phyloP scores from a whole-genome alignment of 2,329 filamentous ascomycete species.

The Stachybotrys chartarum region DNA sequence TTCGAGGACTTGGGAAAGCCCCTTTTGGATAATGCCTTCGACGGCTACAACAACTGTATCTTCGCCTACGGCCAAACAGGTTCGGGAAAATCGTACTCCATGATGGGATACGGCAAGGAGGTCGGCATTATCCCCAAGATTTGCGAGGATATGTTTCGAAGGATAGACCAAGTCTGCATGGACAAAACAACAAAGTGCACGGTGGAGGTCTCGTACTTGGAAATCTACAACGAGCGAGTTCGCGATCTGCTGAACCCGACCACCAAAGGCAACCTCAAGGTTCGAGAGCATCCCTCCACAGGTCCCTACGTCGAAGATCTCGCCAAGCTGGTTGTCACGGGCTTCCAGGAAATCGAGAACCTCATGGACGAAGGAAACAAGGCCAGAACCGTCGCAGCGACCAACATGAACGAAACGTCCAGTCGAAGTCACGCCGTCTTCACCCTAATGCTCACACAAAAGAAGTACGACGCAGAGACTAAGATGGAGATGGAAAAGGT shows the following conservation, averaged over 20 bases:
- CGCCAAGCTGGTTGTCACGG: conserved; percentile 87
- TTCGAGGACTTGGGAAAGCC: conserved; percentile 85
- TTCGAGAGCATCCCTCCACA: conserved; percentile 94
- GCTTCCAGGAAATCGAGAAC: conserved; percentile 92
- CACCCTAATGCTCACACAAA: conserved; percentile 91
- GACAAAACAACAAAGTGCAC: conserved; percentile 80
- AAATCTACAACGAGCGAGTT: conserved; percentile 98
- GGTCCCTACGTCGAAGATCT: conserved; percentile 98
- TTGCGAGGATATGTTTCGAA: conserved; percentile 94
- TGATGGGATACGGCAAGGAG: conserved; percentile 99
- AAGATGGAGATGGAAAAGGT: conserved; percentile 98
- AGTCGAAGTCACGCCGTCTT: conserved; percentile 98
- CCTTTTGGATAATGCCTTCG: conserved; percentile 93
- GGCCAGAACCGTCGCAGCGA: conserved; percentile 92
- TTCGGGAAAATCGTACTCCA: conserved; percentile 97
- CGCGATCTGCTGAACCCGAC: conserved; percentile 91
- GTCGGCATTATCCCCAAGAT: conserved; percentile 94
- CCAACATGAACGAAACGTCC: conserved; percentile 99
- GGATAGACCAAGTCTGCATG: conserved; percentile 63
- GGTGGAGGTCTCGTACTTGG: conserved; percentile 95
- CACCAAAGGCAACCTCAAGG: conserved; percentile 93
- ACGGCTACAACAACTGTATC: conserved; percentile 99
- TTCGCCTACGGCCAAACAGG: conserved; percentile 98
- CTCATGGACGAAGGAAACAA: conserved; percentile 99
- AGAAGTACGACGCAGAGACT: conserved; percentile 82